phyloP scores from a whole-genome alignment of 495 filamentous ascomycete species.

The Talaromyces ruber region DNA sequence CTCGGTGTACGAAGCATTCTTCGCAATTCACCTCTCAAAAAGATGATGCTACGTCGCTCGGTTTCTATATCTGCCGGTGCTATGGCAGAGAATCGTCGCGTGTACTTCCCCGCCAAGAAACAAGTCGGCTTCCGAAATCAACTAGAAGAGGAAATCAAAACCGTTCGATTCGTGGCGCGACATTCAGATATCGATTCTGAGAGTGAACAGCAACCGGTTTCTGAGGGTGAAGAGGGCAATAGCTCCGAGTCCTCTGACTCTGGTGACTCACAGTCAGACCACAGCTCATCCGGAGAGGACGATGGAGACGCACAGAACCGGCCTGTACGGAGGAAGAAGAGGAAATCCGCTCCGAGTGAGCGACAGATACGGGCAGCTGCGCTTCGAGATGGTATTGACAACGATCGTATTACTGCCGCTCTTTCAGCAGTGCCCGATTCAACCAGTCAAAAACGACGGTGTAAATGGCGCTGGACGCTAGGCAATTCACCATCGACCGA shows the following conservation, averaged over 20 bases:
- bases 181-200: conserved; percentile 38
- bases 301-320: conserved; percentile 1
- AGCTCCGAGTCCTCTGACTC: conserved; percentile 26
- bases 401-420: conserved; percentile 19
- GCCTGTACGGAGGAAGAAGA: conserved; percentile 25
- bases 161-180: conserved; percentile 38
- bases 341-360: conserved; percentile 27
- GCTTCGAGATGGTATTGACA: conserved; percentile 27
- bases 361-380: conserved; percentile 35
- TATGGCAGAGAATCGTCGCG: conserved; percentile 27
- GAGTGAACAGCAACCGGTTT: conserved; percentile 8
- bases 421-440: conserved; percentile 43
- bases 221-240: conserved; percentile 15
- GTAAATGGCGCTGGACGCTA: conserved; percentile 53
- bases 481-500: conserved; percentile 10
- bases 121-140: conserved; percentile 44
- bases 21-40: conserved; percentile 59
- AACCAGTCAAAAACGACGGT: conserved; percentile 38
- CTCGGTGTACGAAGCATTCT: conserved; percentile 63
- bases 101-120: conserved; percentile 51
- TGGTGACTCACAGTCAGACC: conserved; percentile 23
- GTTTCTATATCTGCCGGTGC: conserved; percentile 29
- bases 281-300: conserved; percentile 36
- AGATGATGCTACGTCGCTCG: conserved; percentile 22
- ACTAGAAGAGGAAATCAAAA: conserved; percentile 49